These are phyloP conservation scores for Phylloboletellus chloephorus DNA, from an alignment of 1,284 basidiomycete species.

Conservation along the genomic window DNA sequence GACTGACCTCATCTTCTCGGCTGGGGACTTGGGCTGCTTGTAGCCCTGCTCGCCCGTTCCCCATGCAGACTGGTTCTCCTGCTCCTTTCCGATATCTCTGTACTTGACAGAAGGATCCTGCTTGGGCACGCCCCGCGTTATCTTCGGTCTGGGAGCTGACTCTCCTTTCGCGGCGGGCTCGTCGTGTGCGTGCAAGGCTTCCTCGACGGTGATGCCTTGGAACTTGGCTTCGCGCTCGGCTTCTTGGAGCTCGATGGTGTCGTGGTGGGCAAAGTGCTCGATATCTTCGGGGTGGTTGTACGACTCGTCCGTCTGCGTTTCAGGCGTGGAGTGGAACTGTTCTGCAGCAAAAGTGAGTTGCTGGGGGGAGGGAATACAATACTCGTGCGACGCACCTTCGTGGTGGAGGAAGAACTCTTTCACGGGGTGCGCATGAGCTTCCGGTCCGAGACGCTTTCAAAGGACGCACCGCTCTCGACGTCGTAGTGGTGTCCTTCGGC, in stretches of 20 bases:
- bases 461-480: slow-evolving; percentile 67
- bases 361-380: background rate
- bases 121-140: slow-evolving; percentile 53
- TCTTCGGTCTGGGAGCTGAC: slow-evolving; percentile 41
- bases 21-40: slow-evolving; percentile 61
- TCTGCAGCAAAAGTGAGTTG: slow-evolving; percentile 40
- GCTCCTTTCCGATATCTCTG: slow-evolving; percentile 49
- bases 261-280: slow-evolving; percentile 87
- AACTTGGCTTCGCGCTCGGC: slow-evolving; percentile 76
- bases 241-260: slow-evolving; percentile 82
- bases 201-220: slow-evolving; percentile 75
- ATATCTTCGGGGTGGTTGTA: slow-evolving; percentile 91
- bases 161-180: slow-evolving; percentile 7
- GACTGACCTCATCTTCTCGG: slow-evolving; percentile 64
- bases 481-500: slow-evolving; percentile 93
- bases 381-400: slow-evolving; percentile 57
- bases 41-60: slow-evolving; percentile 70
- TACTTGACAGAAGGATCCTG: slow-evolving; percentile 60
- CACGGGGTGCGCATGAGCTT: slow-evolving; percentile 1
- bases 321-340: slow-evolving; percentile 90
- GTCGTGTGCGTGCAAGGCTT: slow-evolving; percentile 52
- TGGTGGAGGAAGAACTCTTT: slow-evolving; percentile 88
- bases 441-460: background rate
- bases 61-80: slow-evolving; percentile 56
- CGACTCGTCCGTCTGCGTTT: slow-evolving; percentile 93